Percentiles rank a stretch among this genome's conserved stretches.
Conservation (phyloP, 371 early-diverging fungal genomes). For the Mucor saturninus region DNA sequence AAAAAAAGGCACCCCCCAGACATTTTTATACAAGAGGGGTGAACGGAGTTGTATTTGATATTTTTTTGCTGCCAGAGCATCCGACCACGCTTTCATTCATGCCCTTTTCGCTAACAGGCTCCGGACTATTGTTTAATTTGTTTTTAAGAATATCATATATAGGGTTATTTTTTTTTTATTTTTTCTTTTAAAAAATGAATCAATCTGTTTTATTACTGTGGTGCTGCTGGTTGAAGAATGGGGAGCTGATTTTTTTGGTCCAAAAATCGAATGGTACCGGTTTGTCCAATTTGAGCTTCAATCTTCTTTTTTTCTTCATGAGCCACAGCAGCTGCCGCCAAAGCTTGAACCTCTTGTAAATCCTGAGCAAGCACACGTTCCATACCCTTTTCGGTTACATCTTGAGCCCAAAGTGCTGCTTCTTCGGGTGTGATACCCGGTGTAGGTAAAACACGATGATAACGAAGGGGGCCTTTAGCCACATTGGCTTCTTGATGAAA, state of each 20-base stretch:
- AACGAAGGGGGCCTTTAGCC: conserved; percentile 28
- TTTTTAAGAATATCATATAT: no score
- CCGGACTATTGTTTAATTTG: no score
- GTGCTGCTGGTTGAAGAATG: neutral
- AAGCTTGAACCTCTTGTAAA: neutral
- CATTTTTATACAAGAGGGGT: no score
- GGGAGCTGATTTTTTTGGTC: neutral
- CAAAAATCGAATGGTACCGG: neutral
- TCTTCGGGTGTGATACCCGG: conserved; percentile 24
- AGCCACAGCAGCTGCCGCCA: neutral
- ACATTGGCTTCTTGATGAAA: conserved; percentile 21
- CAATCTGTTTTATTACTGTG: neutral
- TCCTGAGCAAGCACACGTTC: neutral
- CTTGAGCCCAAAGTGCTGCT: conserved; percentile 18
- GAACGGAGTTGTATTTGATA: no score
- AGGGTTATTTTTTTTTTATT: neutral
- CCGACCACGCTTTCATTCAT: neutral
- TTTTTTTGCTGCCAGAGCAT: neutral
- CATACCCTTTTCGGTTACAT: conserved; percentile 5
- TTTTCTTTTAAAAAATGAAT: neutral
- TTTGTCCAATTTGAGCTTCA: neutral
- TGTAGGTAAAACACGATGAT: conserved; percentile 38
- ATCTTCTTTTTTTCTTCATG: neutral
- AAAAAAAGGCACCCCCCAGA: no score
- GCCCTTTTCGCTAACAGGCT: no score